A percentile compares a stretch with the other conserved stretches of the same genome.
phyloP scores from a whole-genome alignment of 2,329 filamentous ascomycete genomes.

The Phaeosphaeria sp. region DNA sequence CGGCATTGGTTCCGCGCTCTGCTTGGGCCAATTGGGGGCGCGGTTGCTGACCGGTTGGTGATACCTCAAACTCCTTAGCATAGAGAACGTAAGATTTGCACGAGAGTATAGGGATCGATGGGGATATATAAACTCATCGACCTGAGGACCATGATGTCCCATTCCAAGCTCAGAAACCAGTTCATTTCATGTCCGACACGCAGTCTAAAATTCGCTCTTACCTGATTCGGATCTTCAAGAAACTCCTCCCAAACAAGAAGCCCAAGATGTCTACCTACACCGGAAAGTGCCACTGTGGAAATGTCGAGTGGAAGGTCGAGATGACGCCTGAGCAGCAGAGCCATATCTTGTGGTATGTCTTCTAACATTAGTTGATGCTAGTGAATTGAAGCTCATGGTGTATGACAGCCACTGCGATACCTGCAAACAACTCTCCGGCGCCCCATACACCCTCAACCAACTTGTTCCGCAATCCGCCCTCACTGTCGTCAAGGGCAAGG shows the following conservation, averaged over 20 bases:
- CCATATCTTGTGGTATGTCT: constrained; percentile 55
- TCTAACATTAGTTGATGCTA: background rate
- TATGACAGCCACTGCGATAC: constrained; percentile 62
- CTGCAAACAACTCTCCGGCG: constrained; percentile 61
- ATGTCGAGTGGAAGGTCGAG: constrained; percentile 60
- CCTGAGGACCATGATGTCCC: constrained; percentile 21
- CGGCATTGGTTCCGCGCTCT: background rate
- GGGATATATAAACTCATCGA: background rate
- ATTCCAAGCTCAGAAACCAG: background rate
- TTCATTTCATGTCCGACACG: background rate
- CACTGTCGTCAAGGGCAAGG: constrained; percentile 60
- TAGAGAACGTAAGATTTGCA: background rate
- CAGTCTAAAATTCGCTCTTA: background rate
- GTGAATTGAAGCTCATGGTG: too few relatives aligned
- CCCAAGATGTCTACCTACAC: constrained; percentile 53
- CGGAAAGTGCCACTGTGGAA: constrained; percentile 64
- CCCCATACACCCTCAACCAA: constrained; percentile 62
- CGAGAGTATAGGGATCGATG: background rate
- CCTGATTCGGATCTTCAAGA: background rate
- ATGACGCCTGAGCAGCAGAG: constrained; percentile 54
- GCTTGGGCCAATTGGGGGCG: background rate
- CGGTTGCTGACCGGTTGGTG: background rate
- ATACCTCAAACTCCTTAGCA: too few relatives aligned
- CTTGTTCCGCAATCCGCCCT: constrained; percentile 59
- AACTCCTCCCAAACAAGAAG: background rate